These are phyloP conservation scores for Colletotrichum theobromicola DNA, from an alignment of 2,329 filamentous ascomycete genomes.

Conservation along the genomic window DNA sequence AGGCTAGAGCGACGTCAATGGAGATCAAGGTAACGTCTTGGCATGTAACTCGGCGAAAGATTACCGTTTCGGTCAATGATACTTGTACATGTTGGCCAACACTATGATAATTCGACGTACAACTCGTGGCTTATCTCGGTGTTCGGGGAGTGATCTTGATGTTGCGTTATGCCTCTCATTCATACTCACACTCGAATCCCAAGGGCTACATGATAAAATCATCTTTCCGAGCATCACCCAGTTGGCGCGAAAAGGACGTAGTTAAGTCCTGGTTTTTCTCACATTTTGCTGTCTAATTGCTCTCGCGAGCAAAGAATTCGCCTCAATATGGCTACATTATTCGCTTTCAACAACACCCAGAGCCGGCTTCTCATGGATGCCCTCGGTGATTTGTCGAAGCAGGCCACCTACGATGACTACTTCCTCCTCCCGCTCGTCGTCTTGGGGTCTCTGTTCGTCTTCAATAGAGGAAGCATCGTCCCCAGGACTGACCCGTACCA, in stretches of 20 bases:
- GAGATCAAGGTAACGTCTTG: background rate
- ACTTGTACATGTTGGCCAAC: background rate
- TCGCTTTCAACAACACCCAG: background rate
- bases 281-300: too few species aligned
- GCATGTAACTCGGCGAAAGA: background rate
- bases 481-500: background rate
- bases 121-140: background rate
- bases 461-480: background rate
- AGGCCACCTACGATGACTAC: background rate
- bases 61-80: background rate
- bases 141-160: background rate
- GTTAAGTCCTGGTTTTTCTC: background rate
- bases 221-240: background rate
- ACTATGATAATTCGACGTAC: background rate
- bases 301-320: background rate
- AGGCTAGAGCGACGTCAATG: background rate
- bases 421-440: background rate
- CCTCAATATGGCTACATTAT: background rate
- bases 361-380: background rate
- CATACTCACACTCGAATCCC: rapidly evolving
- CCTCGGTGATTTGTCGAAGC: background rate
- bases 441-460: background rate
- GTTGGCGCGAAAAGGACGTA: background rate
- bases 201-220: background rate
- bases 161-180: background rate